These are phyloP conservation scores for Diaporthe destruens DNA, from an alignment of 2,329 filamentous ascomycete species.

Conservation along the genomic window DNA sequence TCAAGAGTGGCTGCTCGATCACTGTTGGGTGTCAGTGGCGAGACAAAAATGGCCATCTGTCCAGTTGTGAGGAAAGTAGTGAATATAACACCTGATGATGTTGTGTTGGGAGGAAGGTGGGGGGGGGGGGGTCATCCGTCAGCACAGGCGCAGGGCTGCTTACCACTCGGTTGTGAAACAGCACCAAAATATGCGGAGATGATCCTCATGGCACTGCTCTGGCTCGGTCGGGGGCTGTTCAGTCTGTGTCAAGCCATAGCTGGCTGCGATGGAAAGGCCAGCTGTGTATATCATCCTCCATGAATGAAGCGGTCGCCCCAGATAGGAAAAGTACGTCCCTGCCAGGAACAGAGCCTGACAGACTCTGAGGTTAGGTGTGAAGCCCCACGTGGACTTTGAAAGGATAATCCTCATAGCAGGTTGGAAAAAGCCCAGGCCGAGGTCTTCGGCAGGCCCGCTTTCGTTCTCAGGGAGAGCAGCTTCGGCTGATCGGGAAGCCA, in stretches of 20 bases:
- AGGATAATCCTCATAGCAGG: slow-evolving; percentile 53
- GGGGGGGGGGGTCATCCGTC: background rate
- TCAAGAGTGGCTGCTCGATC: slow-evolving; percentile 78
- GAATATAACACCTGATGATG: background rate
- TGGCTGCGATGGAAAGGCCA: slow-evolving; percentile 38
- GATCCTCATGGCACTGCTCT: slow-evolving; percentile 55
- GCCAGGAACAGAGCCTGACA: slow-evolving; percentile 54
- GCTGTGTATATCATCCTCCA: slow-evolving; percentile 52
- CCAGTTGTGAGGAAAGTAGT: background rate
- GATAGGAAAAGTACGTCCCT: slow-evolving; percentile 53
- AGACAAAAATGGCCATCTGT: background rate
- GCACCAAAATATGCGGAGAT: slow-evolving; percentile 76
- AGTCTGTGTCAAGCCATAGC: background rate
- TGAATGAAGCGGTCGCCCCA: slow-evolving; percentile 54
- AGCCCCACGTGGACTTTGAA: slow-evolving; percentile 50
- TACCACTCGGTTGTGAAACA: slow-evolving; percentile 79
- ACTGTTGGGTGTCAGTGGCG: slow-evolving; percentile 55
- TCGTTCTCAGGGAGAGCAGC: slow-evolving; percentile 5
- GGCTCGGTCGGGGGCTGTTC: slow-evolving; percentile 8
- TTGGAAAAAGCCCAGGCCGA: slow-evolving; percentile 52
- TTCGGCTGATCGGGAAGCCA: slow-evolving; percentile 42
- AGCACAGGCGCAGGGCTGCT: slow-evolving; percentile 38
- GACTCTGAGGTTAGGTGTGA: slow-evolving; percentile 48
- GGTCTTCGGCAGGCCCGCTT: slow-evolving; percentile 43
- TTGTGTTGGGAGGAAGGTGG: background rate